These are phyloP conservation scores for Amaranthus hypochondriacus DNA, from an alignment of 148 eudicot species.

Conservation along the genomic window DNA sequence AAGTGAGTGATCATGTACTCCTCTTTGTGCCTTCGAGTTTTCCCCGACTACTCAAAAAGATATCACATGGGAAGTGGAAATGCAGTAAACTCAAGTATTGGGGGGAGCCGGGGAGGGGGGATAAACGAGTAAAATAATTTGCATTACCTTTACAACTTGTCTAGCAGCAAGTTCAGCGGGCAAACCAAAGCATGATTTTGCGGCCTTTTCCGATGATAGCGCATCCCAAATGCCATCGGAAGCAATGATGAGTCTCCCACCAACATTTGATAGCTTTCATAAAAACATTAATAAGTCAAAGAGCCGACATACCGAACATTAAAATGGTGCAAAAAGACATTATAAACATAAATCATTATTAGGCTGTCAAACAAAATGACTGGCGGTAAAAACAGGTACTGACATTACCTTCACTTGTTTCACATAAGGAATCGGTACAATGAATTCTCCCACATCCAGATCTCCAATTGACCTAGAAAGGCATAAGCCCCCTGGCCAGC, in stretches of 20 bases:
- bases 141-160: constrained; percentile 70
- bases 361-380: not conserved
- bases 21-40: not conserved
- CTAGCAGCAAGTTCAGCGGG: constrained; percentile 91
- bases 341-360: not conserved
- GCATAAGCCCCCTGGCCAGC: constrained; percentile 98
- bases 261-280: constrained; percentile 56
- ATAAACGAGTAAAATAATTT: not conserved
- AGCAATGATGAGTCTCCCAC: constrained; percentile 88
- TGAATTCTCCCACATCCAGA: constrained; percentile 82
- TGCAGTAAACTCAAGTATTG: no score
- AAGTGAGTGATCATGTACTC: not conserved
- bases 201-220: constrained; percentile 67
- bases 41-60: not conserved
- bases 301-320: not conserved
- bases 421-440: constrained; percentile 82
- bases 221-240: constrained; percentile 98
- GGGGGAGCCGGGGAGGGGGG: no score
- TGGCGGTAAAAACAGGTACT: not conserved
- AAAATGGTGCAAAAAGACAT: not conserved
- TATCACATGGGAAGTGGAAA: no score
- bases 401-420: constrained; percentile 80
- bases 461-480: constrained; percentile 92
- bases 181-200: constrained; percentile 79
- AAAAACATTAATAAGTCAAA: not conserved